phyloP scores from a whole-genome alignment of 1,284 basidiomycete genomes.

The Microbotryum violaceum region DNA sequence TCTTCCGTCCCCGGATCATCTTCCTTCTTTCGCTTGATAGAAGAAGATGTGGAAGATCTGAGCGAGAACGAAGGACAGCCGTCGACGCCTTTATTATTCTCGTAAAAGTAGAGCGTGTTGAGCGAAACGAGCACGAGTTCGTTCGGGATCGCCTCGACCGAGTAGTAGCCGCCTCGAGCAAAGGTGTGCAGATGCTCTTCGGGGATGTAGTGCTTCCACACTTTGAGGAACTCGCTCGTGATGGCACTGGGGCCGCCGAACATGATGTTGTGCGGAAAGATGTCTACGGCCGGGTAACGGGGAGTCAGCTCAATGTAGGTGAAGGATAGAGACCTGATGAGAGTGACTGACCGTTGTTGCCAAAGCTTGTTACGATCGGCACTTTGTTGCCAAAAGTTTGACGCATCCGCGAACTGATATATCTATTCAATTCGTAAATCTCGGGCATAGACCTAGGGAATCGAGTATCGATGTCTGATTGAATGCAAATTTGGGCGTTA shows the following conservation, averaged over 20 bases:
- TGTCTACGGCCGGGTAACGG: background rate
- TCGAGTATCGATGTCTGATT: constrained; percentile 64
- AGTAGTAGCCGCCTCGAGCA: constrained; percentile 62
- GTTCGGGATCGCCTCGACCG: constrained; percentile 64
- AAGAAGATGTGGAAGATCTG: background rate
- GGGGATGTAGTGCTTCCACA: constrained; percentile 79
- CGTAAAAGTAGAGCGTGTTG: constrained; percentile 89
- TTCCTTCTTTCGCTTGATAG: background rate
- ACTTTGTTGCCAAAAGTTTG: constrained; percentile 62
- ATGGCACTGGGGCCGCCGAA: constrained; percentile 45
- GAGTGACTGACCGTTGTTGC: constrained; percentile 46
- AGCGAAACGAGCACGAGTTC: constrained; percentile 71
- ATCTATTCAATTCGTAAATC: constrained; percentile 68
- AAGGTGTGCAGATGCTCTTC: constrained; percentile 60
- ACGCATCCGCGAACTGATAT: constrained; percentile 63
- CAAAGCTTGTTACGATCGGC: constrained; percentile 74
- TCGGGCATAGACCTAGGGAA: constrained; percentile 71
- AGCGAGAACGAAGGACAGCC: constrained; percentile 36
- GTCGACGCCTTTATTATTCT: constrained; percentile 68
- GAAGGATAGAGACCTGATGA: background rate
- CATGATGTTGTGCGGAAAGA: constrained; percentile 40
- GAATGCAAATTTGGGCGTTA: background rate
- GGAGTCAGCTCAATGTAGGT: background rate
- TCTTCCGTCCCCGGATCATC: constrained; percentile 72
- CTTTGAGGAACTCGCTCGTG: constrained; percentile 66